Evolutionary conservation across 2,329 filamentous ascomycete species (phyloP), one percentile per base, ranked within the genome.

Genomic region (Talaromyces sp.): DNA sequence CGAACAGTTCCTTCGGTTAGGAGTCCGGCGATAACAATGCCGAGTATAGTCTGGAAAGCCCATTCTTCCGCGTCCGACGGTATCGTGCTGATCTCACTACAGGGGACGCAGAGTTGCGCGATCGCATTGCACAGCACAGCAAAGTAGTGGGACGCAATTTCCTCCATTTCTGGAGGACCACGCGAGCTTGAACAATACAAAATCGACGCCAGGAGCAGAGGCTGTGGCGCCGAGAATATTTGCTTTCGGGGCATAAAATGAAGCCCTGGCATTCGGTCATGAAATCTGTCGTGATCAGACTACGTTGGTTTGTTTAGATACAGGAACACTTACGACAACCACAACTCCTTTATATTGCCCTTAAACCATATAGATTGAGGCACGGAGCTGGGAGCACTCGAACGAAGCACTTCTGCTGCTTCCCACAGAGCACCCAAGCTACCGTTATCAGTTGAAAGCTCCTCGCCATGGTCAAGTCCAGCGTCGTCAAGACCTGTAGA

Each of bases 241-340:
- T 61, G 59, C 41, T 55, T 61, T 43, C 59, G 59, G 31, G 55
- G 59, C 59, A 61, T 61, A 31, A 61, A 61, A 56, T 61, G 59
- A 27, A 61, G 59, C 14, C 59, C 59, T 19, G 59, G 59, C 59
- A 61, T 61, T 41, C 59, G 55, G 7, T 61, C 59, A 52, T 61
- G 59, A 8, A 61, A 61, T 4, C 59, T 61, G 29, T 9, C 27
- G 27, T 29, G 27, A 60, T 54, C 21, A 58, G 55, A 26, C 29
- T 19, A 31, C 11, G 17, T 9, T 32, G 10, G 1, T 10, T 5
- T 24, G 2, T 10, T 13, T 27, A 9, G 17, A 24, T 46, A 4
- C 7, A 46, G 43, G 8, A 6, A 1, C 21, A 58, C 59, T 35
- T 58, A 61, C 59, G 59, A 58, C 19, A 61, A 19, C 59, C 59